phyloP scores from a whole-genome alignment of 495 filamentous ascomycete species.

The Friedmanniomyces endolithicus region DNA sequence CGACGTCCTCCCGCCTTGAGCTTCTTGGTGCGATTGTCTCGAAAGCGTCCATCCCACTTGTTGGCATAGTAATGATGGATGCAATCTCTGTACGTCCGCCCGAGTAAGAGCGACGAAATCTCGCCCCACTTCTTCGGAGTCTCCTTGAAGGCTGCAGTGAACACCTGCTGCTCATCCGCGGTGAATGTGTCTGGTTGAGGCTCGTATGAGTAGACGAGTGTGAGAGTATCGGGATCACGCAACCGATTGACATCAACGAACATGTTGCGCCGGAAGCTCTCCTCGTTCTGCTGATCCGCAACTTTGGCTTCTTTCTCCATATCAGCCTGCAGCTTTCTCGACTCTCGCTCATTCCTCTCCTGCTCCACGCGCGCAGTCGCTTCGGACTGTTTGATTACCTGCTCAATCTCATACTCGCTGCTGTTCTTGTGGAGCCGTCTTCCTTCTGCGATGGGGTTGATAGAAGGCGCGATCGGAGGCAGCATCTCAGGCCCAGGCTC shows the following conservation, averaged over 20 bases:
- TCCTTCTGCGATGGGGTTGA: constrained; percentile 31
- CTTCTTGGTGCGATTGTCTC: constrained; percentile 62
- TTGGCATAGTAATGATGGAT: constrained; percentile 95
- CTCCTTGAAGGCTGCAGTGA: constrained; percentile 67
- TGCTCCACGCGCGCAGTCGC: constrained; percentile 62
- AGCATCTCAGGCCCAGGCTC: constrained; percentile 19
- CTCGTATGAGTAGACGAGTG: constrained; percentile 58
- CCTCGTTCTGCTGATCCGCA: constrained; percentile 53
- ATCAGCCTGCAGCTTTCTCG: constrained; percentile 55
- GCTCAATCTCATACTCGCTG: constrained; percentile 66
- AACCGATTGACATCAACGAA: constrained; percentile 67
- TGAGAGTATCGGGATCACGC: constrained; percentile 51
- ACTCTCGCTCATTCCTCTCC: constrained; percentile 54
- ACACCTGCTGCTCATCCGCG: constrained; percentile 59
- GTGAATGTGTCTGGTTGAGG: constrained; percentile 77
- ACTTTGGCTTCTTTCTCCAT: constrained; percentile 74
- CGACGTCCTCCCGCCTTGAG: constrained; percentile 51
- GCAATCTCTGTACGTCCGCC: constrained; percentile 68
- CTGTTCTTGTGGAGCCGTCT: constrained; percentile 51
- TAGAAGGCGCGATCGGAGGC: not conserved
- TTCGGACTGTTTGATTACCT: constrained; percentile 62
- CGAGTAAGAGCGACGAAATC: constrained; percentile 60
- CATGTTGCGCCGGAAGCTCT: constrained; percentile 22
- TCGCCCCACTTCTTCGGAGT: constrained; percentile 86
- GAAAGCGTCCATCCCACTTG: constrained; percentile 76